Evolutionary conservation across 805 yeast species (phyloP), one percentile per base, ranked within the genome.

Genomic region (Torulaspora microellipsoides): DNA sequence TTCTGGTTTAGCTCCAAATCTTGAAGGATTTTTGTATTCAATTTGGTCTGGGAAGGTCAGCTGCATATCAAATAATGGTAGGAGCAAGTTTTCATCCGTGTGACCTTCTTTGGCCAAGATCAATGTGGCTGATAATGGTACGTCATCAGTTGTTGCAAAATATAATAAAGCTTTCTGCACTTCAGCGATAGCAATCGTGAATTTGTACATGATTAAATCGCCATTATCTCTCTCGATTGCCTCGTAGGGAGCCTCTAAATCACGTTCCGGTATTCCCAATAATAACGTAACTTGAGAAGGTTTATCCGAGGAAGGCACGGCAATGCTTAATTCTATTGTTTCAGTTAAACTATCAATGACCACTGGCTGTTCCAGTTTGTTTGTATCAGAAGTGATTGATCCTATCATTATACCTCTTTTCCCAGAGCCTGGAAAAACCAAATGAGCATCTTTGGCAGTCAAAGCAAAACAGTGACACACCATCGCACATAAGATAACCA

Each of bases 1-100:
- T 64, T 83, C 89, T 2, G 81, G 77, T 58, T 72, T 62, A 11
- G 73, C 60, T 2, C 75, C 83, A 44, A 72, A 64, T 40, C 65
- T 52, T 3, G 39, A 14, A 27, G 63, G 62, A 29, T 38, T 41
- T 5, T 32, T 30, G 27, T 49, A 51, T 15, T 43, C 38, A 15
- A 45, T 37, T n/a, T 35, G 31, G 13, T 39, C 41, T 20, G 31
- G 37, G 15, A 27, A 17, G 4, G 42, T 34, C 10, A 58, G 27
- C 11, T 48, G 25, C 20, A 61, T 28, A 31, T 59, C 49, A 36
- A 60, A 54, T 3, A 58, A 37, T 32, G 48, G 42, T 11, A 43
- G 44, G 15, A 54, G 47, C 9, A 58, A 36, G 34, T 55, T 58
- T 4, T 49, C 43, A 11, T 42, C 25, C 11, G 33, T 35, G 3